Percentiles rank a stretch among this genome's conserved stretches.
Evolutionary conservation across 2,329 filamentous ascomycete genomes (phyloP).

Genomic region (Clonostachys byssicola): DNA sequence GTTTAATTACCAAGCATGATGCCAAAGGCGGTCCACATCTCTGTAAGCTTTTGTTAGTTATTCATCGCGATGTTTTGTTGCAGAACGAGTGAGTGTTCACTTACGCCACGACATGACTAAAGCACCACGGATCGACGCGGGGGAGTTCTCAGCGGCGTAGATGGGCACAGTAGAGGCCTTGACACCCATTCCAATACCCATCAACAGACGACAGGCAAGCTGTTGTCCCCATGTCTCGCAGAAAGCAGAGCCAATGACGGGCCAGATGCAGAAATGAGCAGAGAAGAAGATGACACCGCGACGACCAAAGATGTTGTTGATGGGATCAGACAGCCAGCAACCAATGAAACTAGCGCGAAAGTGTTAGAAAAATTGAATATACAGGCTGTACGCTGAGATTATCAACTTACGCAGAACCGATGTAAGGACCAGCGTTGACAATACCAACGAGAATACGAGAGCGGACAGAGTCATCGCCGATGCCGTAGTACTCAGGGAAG

Average conservation of each 20-base stretch:
- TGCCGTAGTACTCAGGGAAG: conserved; percentile 43
- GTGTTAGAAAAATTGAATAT: too few relatives aligned
- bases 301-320: conserved; percentile 40
- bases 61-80: background rate
- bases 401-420: conserved; percentile 34
- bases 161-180: conserved; percentile 66
- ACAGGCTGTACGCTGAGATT: too few relatives aligned
- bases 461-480: conserved; percentile 18
- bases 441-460: conserved; percentile 54
- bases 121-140: conserved; percentile 64
- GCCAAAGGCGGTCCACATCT: conserved; percentile 59
- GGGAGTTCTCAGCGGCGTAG: conserved; percentile 70
- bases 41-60: background rate
- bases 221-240: conserved; percentile 64
- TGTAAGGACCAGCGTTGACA: conserved; percentile 54
- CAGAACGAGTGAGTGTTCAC: background rate
- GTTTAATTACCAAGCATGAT: conserved; percentile 37
- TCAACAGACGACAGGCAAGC: conserved; percentile 60
- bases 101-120: conserved; percentile 74
- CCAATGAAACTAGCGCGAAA: conserved; percentile 11
- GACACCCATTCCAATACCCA: conserved; percentile 67
- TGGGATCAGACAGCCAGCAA: conserved; percentile 62
- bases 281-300: conserved; percentile 64
- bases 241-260: conserved; percentile 60
- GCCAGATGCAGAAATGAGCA: conserved; percentile 65